Evolutionary conservation across 345 rosid genomes (phyloP).

Genomic region (Syzygium aromaticum): DNA sequence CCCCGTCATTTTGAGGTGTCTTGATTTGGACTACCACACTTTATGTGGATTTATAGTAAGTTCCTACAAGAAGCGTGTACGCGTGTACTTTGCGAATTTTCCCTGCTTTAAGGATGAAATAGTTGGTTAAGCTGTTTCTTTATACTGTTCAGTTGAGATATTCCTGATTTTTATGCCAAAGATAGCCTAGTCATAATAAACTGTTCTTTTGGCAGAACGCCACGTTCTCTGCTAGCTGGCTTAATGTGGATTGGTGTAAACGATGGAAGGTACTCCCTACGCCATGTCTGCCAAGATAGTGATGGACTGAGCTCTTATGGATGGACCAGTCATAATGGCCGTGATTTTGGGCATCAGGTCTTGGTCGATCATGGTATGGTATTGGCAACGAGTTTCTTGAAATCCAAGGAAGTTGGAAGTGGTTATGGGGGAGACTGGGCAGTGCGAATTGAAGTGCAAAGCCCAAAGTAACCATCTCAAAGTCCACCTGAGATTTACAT

Average conservation of each 20-base stretch:
- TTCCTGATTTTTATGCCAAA: not conserved
- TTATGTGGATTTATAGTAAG: not conserved
- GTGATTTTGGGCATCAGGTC: constrained; percentile 77
- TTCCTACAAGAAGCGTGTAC: not conserved
- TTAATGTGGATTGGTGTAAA: constrained; percentile 85
- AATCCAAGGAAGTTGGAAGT: constrained; percentile 52
- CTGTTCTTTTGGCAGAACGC: constrained; percentile 43
- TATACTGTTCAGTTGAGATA: not conserved
- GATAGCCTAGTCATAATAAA: not conserved
- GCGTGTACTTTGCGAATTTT: not conserved
- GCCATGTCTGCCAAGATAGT: constrained; percentile 80
- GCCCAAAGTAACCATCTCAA: constrained; percentile 29
- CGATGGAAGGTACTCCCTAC: constrained; percentile 56
- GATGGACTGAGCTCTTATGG: constrained; percentile 65
- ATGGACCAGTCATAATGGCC: constrained; percentile 81
- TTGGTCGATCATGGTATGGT: constrained; percentile 59
- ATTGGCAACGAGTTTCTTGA: constrained; percentile 70
- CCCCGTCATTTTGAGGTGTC: not conserved
- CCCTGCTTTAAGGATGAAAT: not conserved
- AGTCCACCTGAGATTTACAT: not conserved
- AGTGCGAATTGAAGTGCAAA: constrained; percentile 44
- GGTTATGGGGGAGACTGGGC: constrained; percentile 99
- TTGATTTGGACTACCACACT: not conserved
- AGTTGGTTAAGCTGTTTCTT: not conserved
- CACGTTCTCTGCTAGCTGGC: constrained; percentile 71